These are phyloP conservation scores for Candida sanyaensis DNA, from an alignment of 1,139 yeast species.

Conservation along the genomic window DNA sequence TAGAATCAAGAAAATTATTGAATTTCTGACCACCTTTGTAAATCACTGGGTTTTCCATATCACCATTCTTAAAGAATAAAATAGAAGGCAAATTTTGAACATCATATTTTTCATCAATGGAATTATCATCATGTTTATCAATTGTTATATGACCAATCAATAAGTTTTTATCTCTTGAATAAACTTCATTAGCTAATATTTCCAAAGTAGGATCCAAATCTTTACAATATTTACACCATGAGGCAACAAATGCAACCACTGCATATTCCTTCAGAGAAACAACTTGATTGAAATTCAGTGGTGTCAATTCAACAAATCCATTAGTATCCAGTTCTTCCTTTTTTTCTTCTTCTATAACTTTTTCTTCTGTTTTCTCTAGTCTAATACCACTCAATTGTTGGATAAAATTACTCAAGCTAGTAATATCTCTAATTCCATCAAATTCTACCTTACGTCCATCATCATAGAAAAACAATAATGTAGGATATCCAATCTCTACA, in stretches of 20 bases:
- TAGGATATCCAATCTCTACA: conserved; percentile 65
- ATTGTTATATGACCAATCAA: conserved; percentile 25
- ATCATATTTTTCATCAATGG: conserved; percentile 40
- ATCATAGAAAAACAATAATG: conserved; percentile 55
- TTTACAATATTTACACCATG: conserved; percentile 30
- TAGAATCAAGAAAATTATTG: conserved; percentile 44
- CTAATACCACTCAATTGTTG: conserved; percentile 36
- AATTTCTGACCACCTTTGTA: conserved; percentile 41
- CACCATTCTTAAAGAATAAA: conserved; percentile 46
- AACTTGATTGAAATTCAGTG: conserved; percentile 32
- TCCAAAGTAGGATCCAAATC: conserved; percentile 30
- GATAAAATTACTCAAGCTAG: conserved; percentile 47
- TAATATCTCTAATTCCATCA: conserved; percentile 49
- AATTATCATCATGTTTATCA: conserved; percentile 35
- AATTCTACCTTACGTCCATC: conserved; percentile 51
- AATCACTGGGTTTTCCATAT: conserved; percentile 39
- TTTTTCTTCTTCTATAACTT: conserved; percentile 8
- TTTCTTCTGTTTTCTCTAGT: conserved; percentile 18
- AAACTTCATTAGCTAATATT: conserved; percentile 34
- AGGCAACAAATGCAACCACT: conserved; percentile 41
- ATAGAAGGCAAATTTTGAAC: conserved; percentile 56
- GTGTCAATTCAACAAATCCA: conserved; percentile 32
- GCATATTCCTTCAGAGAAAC: conserved; percentile 27
- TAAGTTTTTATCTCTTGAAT: conserved; percentile 24
- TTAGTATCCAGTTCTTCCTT: conserved; percentile 8